These are phyloP conservation scores for Lanmaoa pseudosensibilis DNA, from an alignment of 768 basidiomycete species.

Conservation along the genomic window DNA sequence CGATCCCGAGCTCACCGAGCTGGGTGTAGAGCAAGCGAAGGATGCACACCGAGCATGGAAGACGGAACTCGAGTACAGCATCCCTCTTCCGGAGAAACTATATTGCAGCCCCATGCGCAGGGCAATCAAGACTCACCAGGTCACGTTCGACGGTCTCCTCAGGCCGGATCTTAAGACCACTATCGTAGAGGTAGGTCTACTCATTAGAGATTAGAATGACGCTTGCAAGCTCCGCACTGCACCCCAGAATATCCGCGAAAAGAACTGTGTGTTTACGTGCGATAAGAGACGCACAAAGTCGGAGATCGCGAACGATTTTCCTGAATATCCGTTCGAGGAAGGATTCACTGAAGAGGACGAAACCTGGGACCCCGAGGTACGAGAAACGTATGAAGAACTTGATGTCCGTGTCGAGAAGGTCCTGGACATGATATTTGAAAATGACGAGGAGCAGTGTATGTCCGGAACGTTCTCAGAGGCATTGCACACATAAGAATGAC, in stretches of 20 bases:
- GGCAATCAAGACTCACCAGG: constrained; percentile 54
- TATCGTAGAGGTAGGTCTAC: constrained; percentile 55
- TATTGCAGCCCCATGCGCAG: constrained; percentile 67
- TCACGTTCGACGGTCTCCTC: constrained; percentile 51
- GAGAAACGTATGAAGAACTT: constrained; percentile 53
- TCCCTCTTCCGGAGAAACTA: constrained; percentile 54
- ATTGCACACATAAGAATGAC: neutral
- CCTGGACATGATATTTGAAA: constrained; percentile 55
- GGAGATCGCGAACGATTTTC: constrained; percentile 48
- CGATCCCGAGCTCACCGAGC: constrained; percentile 61
- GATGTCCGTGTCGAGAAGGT: constrained; percentile 49
- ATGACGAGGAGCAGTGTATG: constrained; percentile 49
- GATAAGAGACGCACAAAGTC: constrained; percentile 57
- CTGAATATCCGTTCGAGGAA: constrained; percentile 53
- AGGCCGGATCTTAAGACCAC: constrained; percentile 34
- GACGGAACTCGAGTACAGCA: constrained; percentile 37
- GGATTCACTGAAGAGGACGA: constrained; percentile 64
- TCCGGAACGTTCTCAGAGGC: constrained; percentile 2
- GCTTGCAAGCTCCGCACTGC: neutral
- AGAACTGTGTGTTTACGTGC: constrained; percentile 67
- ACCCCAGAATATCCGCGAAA: constrained; percentile 63
- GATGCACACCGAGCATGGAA: constrained; percentile 48
- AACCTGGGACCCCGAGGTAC: constrained; percentile 52
- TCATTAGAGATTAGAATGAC: neutral
- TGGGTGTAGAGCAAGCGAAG: constrained; percentile 58